A percentile compares a stretch with the other conserved stretches of the same genome.
phyloP scores from a whole-genome alignment of 352 stramenopile genomes.

The Phytophthora pluvialis region DNA sequence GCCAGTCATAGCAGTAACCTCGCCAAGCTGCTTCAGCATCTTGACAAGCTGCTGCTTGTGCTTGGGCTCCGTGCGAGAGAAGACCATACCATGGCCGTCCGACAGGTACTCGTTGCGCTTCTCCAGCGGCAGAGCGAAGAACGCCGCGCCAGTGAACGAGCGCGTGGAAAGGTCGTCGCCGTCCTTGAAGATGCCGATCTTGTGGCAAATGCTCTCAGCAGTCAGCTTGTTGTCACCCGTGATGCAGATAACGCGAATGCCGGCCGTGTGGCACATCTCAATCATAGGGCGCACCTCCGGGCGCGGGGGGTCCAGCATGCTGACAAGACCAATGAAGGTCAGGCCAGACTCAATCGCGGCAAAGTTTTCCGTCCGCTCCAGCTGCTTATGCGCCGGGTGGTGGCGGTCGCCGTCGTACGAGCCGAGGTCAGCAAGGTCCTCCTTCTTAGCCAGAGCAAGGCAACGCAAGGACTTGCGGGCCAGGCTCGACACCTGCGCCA shows the following conservation, averaged over 20 bases:
- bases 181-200: constrained; percentile 96
- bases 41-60: constrained; percentile 97
- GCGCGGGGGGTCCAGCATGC: constrained; percentile 98
- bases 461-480: constrained; percentile 95
- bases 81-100: constrained; percentile 93
- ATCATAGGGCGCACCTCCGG: constrained; percentile 97
- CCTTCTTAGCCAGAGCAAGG: constrained; percentile 96
- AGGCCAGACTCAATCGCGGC: constrained; percentile 95
- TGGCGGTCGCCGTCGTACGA: constrained; percentile 87
- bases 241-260: constrained; percentile 99
- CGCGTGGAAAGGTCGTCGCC: constrained; percentile 85
- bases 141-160: constrained; percentile 96
- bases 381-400: constrained; percentile 82
- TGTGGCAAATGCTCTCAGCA: constrained; percentile 96
- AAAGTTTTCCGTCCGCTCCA: constrained; percentile 90
- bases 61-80: constrained; percentile 97
- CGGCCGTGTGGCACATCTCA: constrained; percentile 93
- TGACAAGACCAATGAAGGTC: constrained; percentile 97
- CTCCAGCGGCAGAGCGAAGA: constrained; percentile 93
- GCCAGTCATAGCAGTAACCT: constrained; percentile 98
- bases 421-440: constrained; percentile 85
- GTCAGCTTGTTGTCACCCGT: constrained; percentile 99
- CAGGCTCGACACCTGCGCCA: constrained; percentile 92
- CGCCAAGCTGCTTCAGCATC: constrained; percentile 95
- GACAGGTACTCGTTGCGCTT: constrained; percentile 94